A percentile compares a stretch with the other conserved stretches of the same genome.
Conservation (phyloP, 169 alveolate species). For the Haemoproteus tartakovskyi region DNA sequence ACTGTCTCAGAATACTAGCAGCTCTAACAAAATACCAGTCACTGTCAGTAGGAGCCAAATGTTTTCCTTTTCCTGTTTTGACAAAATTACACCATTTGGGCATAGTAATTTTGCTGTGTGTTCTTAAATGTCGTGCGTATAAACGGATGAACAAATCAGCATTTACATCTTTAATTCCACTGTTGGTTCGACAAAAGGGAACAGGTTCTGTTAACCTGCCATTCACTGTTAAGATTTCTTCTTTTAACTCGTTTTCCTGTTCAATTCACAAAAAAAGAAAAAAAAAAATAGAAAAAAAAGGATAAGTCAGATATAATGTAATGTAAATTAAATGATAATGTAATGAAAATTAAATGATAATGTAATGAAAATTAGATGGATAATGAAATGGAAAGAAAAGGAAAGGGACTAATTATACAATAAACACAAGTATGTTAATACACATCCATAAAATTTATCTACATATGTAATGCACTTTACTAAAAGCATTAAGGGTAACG, state of each 20-base stretch:
- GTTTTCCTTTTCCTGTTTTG: conserved; percentile 92
- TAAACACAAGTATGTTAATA: too few species aligned
- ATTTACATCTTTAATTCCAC: conserved; percentile 92
- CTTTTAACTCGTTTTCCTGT: conserved; percentile 61
- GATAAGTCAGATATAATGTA: neutral
- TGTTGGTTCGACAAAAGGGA: conserved; percentile 76
- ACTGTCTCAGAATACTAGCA: conserved; percentile 93
- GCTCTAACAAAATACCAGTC: conserved; percentile 97
- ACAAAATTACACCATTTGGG: conserved; percentile 95
- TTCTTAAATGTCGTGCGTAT: conserved; percentile 93
- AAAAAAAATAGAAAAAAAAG: too few species aligned
- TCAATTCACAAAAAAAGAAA: too few species aligned
- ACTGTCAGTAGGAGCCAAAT: conserved; percentile 93
- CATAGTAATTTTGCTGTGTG: conserved; percentile 89
- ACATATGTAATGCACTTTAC: too few species aligned
- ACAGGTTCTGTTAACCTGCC: conserved; percentile 70
- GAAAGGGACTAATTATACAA: too few species aligned
- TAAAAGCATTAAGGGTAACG: too few species aligned
- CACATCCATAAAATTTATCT: too few species aligned
- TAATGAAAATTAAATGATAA: too few species aligned
- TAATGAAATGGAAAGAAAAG: too few species aligned
- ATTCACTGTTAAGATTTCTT: conserved; percentile 51
- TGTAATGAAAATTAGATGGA: too few species aligned
- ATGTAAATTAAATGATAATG: too few species aligned
- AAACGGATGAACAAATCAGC: conserved; percentile 92